Conservation (phyloP, 768 basidiomycete genomes). For the Lactifluus volemus region DNA sequence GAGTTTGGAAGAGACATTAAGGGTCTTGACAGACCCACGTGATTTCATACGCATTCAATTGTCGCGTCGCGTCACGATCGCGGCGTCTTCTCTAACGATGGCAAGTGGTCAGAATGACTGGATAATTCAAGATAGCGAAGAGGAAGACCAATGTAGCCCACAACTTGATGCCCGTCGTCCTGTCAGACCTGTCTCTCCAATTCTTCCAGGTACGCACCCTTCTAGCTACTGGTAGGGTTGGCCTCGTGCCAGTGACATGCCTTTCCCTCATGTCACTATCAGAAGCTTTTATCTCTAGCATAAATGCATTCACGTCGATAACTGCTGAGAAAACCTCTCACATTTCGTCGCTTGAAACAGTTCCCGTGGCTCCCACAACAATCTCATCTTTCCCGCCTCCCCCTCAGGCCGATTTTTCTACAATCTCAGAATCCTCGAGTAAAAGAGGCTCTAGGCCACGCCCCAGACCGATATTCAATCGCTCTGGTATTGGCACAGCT, state of each 20-base stretch:
- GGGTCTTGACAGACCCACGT: neutral
- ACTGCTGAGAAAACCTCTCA: neutral
- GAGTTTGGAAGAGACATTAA: conserved; percentile 10
- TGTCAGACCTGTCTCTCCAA: neutral
- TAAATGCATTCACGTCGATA: conserved; percentile 11
- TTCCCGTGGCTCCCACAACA: neutral
- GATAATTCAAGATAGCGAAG: conserved; percentile 19
- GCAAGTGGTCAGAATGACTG: conserved; percentile 3
- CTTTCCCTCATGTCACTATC: neutral
- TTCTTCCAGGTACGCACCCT: conserved; percentile 10
- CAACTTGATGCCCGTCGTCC: neutral
- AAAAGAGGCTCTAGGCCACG: conserved; percentile 6
- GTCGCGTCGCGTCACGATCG: no score
- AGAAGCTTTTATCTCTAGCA: conserved; percentile 11
- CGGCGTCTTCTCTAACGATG: neutral
- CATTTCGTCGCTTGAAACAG: conserved; percentile 11
- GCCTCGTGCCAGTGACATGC: conserved; percentile 11
- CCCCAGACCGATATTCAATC: conserved; percentile 15
- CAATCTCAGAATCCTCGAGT: conserved; percentile 9
- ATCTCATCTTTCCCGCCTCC: conserved; percentile 12
- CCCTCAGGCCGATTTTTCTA: neutral
- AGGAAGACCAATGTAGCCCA: conserved; percentile 9
- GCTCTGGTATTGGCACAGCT: neutral
- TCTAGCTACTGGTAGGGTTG: neutral
- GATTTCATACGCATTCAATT: neutral